These are phyloP conservation scores for Tinospora cordifolia DNA, from an alignment of 164 flowering plant genomes.

Conservation along the genomic window DNA sequence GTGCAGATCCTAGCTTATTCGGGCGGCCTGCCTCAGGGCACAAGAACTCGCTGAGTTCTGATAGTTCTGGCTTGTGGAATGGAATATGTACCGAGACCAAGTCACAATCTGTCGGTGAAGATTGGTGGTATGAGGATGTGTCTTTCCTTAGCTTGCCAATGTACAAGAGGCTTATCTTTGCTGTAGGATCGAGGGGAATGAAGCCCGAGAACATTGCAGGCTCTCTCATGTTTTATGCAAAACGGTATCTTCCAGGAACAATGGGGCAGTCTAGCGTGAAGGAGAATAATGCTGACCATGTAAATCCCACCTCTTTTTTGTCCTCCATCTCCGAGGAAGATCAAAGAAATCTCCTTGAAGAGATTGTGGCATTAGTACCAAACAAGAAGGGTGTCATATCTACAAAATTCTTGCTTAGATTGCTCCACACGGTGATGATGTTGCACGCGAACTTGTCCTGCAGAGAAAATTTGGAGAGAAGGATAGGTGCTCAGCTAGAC, in stretches of 20 bases:
- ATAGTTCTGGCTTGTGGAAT: conserved; percentile 42
- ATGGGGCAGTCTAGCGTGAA: conserved; percentile 36
- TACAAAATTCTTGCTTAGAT: conserved; percentile 49
- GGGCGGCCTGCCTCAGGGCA: conserved; percentile 39
- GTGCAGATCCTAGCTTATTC: conserved; percentile 49
- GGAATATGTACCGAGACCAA: conserved; percentile 40
- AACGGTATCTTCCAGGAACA: conserved; percentile 45
- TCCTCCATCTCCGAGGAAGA: conserved; percentile 36
- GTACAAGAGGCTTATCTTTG: conserved; percentile 47
- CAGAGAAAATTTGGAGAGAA: conserved; percentile 57
- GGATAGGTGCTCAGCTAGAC: conserved; percentile 58
- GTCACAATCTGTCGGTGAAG: conserved; percentile 26
- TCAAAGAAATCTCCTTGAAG: conserved; percentile 61
- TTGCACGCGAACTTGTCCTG: conserved; percentile 46
- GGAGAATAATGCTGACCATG: conserved; percentile 20
- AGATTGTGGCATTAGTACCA: conserved; percentile 56
- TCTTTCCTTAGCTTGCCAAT: conserved; percentile 43
- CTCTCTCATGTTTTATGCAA: conserved; percentile 50
- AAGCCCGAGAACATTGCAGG: conserved; percentile 50
- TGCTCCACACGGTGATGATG: conserved; percentile 52
- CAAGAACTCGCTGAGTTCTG: conserved; percentile 20
- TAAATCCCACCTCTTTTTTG: conserved; percentile 19
- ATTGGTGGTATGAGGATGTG: conserved; percentile 76
- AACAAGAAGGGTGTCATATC: conserved; percentile 44
- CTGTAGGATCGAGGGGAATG: conserved; percentile 41